Conservation (phyloP, 257 asterid species). For the Henckelia pumila region DNA sequence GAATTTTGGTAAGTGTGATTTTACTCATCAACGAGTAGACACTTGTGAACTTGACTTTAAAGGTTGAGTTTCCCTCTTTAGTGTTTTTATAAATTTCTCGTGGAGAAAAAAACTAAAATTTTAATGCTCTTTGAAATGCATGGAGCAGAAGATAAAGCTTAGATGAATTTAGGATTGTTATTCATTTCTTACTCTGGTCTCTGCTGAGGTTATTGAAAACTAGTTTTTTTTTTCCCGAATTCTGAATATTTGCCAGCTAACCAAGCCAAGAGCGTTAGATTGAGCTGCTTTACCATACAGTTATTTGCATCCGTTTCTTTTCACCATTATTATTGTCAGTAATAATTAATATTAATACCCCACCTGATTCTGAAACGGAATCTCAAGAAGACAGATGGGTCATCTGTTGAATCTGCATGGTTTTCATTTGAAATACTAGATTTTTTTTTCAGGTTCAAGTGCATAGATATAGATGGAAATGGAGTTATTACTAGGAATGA, state of each 20-base stretch:
- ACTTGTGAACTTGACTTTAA: conserved; percentile 14
- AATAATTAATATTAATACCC: no score
- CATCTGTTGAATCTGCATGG: background rate
- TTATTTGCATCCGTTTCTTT: background rate
- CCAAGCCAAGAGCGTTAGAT: background rate
- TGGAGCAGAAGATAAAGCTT: background rate
- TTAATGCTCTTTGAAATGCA: conserved; percentile 1
- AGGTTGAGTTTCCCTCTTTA: background rate
- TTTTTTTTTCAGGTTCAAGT: conserved; percentile 76
- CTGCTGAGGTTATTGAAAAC: background rate
- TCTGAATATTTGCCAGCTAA: background rate
- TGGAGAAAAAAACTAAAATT: background rate
- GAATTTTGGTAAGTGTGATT: conserved; percentile 73
- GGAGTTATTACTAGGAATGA: conserved; percentile 92
- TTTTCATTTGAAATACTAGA: background rate
- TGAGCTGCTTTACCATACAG: background rate
- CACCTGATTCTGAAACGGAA: background rate
- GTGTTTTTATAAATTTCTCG: background rate
- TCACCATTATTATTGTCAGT: background rate
- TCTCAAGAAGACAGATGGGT: background rate
- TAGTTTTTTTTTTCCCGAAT: background rate
- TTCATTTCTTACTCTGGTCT: conserved; percentile 3
- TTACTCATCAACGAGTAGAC: conserved; percentile 17
- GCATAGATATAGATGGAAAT: conserved; percentile 98
- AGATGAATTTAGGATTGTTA: background rate